A percentile compares a stretch with the other conserved stretches of the same genome.
Evolutionary conservation across 306 rosid genomes (phyloP).

Genomic region (Neltuma alba): DNA sequence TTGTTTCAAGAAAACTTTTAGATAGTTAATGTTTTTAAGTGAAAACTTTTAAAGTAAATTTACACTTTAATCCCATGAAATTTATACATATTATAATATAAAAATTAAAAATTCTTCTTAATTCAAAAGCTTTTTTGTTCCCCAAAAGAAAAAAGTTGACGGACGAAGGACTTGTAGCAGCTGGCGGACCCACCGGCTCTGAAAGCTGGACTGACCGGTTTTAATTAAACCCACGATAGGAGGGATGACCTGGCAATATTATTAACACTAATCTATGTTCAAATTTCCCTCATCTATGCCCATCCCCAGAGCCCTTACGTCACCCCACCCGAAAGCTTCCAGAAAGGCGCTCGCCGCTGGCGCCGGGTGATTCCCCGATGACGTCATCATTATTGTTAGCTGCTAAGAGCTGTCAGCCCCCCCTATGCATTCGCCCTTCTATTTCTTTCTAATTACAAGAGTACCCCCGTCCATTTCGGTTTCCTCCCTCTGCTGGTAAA

Average conservation of each 20-base stretch:
- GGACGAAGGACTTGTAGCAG: constrained; percentile 2
- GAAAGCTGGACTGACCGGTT: not conserved
- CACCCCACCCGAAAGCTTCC: constrained; percentile 9
- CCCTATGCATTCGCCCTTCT: constrained; percentile 15
- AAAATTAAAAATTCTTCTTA: too few relatives aligned
- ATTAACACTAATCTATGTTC: not conserved
- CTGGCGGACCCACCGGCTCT: not conserved
- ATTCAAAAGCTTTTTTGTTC: too few relatives aligned
- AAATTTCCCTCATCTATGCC: not conserved
- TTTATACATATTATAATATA: too few relatives aligned
- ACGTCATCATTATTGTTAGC: constrained; percentile 21
- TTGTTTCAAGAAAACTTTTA: too few relatives aligned
- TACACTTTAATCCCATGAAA: too few relatives aligned
- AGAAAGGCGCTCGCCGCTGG: too few relatives aligned
- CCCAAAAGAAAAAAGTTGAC: constrained; percentile 6
- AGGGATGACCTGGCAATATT: not conserved
- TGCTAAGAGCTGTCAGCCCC: constrained; percentile 1
- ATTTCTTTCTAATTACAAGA: constrained; percentile 22
- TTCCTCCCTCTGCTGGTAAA: too few relatives aligned
- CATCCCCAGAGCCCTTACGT: constrained; percentile 29
- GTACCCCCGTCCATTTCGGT: not conserved
- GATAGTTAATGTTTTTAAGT: too few relatives aligned
- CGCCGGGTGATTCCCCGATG: constrained; percentile 16
- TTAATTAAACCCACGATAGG: not conserved
- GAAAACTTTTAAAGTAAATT: too few relatives aligned